phyloP scores from a whole-genome alignment of 148 eudicot species.

The Heliosperma pusillum region DNA sequence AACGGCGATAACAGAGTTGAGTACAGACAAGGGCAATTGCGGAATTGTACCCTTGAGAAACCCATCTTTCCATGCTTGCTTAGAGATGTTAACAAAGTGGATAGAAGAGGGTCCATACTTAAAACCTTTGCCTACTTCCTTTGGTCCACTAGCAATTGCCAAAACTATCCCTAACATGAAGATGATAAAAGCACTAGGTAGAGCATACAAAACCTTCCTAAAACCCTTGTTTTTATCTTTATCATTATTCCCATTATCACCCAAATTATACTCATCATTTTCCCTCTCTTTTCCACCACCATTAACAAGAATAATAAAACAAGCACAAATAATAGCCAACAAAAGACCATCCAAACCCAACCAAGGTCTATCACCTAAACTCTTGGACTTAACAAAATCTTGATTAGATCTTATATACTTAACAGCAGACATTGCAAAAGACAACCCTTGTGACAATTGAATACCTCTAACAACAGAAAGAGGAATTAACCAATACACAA shows the following conservation, averaged over 20 bases:
- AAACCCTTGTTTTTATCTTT: slow-evolving; percentile 17
- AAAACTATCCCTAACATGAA: slow-evolving; percentile 61
- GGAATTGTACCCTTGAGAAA: slow-evolving; percentile 82
- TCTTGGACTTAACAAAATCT: slow-evolving; percentile 61
- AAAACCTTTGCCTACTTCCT: slow-evolving; percentile 48
- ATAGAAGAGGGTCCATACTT: slow-evolving; percentile 62
- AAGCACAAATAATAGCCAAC: slow-evolving; percentile 65
- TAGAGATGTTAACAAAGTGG: slow-evolving; percentile 43
- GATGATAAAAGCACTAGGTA: slow-evolving; percentile 75
- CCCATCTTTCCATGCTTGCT: slow-evolving; percentile 78
- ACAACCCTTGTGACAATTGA: slow-evolving; percentile 79
- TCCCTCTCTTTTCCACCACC: slow-evolving; percentile 60
- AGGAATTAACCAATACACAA: slow-evolving; percentile 68
- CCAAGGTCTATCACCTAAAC: slow-evolving; percentile 64
- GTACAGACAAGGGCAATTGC: slow-evolving; percentile 68
- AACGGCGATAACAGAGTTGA: slow-evolving; percentile 86
- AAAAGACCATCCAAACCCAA: slow-evolving; percentile 76
- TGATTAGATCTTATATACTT: slow-evolving; percentile 65
- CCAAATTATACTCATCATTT: slow-evolving; percentile 8
- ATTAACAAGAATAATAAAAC: slow-evolving; percentile 61
- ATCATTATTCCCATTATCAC: neutral
- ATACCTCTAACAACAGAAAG: slow-evolving; percentile 80
- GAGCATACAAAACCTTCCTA: slow-evolving; percentile 40
- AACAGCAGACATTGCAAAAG: slow-evolving; percentile 80
- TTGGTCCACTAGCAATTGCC: slow-evolving; percentile 55